A percentile compares a stretch with the other conserved stretches of the same genome.
phyloP scores from a whole-genome alignment of 345 rosid species.

The Brassica carinata region DNA sequence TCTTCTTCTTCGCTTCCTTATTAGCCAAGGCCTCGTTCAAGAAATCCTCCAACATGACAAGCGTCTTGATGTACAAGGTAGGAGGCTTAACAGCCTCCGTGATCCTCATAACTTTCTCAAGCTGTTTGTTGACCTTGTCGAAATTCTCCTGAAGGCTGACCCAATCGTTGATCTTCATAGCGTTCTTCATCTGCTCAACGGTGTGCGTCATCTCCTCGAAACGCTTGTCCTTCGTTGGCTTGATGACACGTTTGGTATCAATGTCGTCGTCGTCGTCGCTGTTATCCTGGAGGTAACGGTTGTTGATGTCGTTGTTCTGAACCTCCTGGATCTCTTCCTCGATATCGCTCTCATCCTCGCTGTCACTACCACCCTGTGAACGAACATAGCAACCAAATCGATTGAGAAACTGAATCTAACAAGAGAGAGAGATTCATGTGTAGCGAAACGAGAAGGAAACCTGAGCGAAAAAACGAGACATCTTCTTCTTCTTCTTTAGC shows the following conservation, averaged over 20 bases:
- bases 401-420: slow-evolving; percentile 5
- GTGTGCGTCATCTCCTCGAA: slow-evolving; percentile 79
- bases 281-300: slow-evolving; percentile 56
- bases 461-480: slow-evolving; percentile 33
- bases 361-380: slow-evolving; percentile 64
- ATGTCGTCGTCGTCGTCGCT: slow-evolving; percentile 77
- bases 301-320: slow-evolving; percentile 40
- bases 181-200: slow-evolving; percentile 87
- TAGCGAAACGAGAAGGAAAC: not conserved
- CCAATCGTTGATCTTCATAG: slow-evolving; percentile 97
- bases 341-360: slow-evolving; percentile 64
- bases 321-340: slow-evolving; percentile 51
- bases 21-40: slow-evolving; percentile 77
- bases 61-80: slow-evolving; percentile 65
- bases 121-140: slow-evolving; percentile 92
- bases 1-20: slow-evolving; percentile 95
- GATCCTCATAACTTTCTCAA: slow-evolving; percentile 88
- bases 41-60: slow-evolving; percentile 91
- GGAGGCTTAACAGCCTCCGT: slow-evolving; percentile 79
- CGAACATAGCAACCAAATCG: not conserved
- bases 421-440: not conserved
- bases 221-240: slow-evolving; percentile 89
- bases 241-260: slow-evolving; percentile 62
- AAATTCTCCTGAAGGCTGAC: slow-evolving; percentile 82
- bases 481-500: slow-evolving; percentile 22